Conservation (phyloP, 2,329 filamentous ascomycete species). For the Fusarium clavum region DNA sequence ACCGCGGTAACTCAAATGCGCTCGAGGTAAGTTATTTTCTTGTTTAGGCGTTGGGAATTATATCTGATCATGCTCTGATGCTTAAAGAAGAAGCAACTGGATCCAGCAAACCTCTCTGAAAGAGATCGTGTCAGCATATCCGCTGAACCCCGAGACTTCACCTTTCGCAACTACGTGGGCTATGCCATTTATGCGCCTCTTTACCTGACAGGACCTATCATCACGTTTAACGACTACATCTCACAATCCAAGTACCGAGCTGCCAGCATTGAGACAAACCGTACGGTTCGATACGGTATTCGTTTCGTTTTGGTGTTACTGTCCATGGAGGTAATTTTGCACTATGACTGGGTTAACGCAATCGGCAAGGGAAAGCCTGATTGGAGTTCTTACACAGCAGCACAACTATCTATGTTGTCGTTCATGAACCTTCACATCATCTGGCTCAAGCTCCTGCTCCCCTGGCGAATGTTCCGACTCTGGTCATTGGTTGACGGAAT, state of each 20-base stretch:
- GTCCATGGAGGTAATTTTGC: constrained; percentile 89
- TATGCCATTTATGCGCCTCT: constrained; percentile 93
- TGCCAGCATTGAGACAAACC: constrained; percentile 74
- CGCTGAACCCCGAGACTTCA: constrained; percentile 77
- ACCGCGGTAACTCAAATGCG: constrained; percentile 70
- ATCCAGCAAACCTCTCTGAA: constrained; percentile 88
- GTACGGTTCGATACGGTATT: constrained; percentile 83
- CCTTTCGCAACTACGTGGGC: constrained; percentile 86
- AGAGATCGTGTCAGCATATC: constrained; percentile 84
- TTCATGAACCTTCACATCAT: constrained; percentile 98
- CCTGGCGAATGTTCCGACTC: constrained; percentile 98
- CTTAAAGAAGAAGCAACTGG: constrained; percentile 96
- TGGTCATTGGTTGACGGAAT: constrained; percentile 92
- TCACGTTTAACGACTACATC: constrained; percentile 99
- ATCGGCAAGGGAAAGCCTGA: constrained; percentile 84
- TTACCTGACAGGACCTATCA: constrained; percentile 90
- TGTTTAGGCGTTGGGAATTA: constrained; percentile 11
- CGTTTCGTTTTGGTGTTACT: constrained; percentile 85
- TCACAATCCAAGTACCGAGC: constrained; percentile 82
- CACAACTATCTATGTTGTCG: constrained; percentile 88
- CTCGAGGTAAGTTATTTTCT: constrained; percentile 77
- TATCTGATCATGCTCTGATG: constrained; percentile 64
- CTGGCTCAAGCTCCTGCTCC: constrained; percentile 96
- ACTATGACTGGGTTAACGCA: constrained; percentile 93
- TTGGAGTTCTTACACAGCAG: constrained; percentile 86